Evolutionary conservation across 1,139 yeast species (phyloP).

Genomic region (Sugiyamaella xylanicola): DNA sequence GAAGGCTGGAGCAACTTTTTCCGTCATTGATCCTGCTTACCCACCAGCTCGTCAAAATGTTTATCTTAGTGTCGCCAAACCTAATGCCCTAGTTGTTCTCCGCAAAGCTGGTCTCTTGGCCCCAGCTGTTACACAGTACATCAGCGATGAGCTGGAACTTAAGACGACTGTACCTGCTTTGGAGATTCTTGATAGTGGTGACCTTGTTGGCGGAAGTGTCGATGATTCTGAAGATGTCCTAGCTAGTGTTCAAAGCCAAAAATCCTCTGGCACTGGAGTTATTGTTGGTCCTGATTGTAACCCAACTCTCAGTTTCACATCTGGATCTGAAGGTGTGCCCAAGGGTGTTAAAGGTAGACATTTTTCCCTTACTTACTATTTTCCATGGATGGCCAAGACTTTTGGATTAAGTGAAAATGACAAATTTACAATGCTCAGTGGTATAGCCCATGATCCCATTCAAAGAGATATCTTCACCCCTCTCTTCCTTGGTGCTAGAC

Average conservation of each 20-base stretch:
- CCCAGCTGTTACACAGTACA: constrained; percentile 73
- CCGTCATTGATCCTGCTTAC: constrained; percentile 97
- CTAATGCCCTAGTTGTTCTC: constrained; percentile 84
- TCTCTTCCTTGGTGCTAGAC: constrained; percentile 87
- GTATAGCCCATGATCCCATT: constrained; percentile 98
- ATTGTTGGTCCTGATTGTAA: constrained; percentile 96
- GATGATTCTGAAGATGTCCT: constrained; percentile 53
- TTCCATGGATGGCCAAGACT: constrained; percentile 96
- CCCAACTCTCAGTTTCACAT: constrained; percentile 96
- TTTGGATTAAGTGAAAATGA: constrained; percentile 79
- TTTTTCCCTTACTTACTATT: constrained; percentile 91
- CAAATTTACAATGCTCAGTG: constrained; percentile 94
- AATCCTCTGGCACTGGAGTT: constrained; percentile 74
- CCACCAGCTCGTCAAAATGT: constrained; percentile 98
- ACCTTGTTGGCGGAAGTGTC: constrained; percentile 59
- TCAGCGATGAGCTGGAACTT: constrained; percentile 68
- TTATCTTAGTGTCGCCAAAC: constrained; percentile 89
- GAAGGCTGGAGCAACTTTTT: constrained; percentile 97
- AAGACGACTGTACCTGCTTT: constrained; percentile 72
- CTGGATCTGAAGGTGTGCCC: constrained; percentile 98
- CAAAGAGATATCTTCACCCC: constrained; percentile 99
- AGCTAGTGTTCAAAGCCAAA: constrained; percentile 49
- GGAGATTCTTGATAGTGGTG: constrained; percentile 76
- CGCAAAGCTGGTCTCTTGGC: constrained; percentile 87
- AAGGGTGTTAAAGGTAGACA: constrained; percentile 99